Percentiles rank a stretch among this genome's conserved stretches.
These are phyloP conservation scores for Backusella australiensis DNA, from an alignment of 192 early-diverging fungal genomes.

Conservation along the genomic window DNA sequence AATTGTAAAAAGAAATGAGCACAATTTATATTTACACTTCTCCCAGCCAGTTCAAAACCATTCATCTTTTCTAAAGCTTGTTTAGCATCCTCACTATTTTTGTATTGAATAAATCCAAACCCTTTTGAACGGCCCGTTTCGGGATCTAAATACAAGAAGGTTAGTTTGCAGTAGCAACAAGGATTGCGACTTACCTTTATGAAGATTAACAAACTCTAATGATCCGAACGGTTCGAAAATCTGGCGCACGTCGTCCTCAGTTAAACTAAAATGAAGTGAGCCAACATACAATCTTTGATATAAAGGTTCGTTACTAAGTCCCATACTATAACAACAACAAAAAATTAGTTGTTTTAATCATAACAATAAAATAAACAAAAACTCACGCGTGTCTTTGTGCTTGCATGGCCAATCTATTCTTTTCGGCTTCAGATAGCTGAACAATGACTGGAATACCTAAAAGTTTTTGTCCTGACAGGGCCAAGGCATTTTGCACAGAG, in stretches of 20 bases:
- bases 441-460: conserved; percentile 94
- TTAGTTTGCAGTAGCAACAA: not conserved
- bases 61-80: conserved; percentile 81
- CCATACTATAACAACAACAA: conserved; percentile 6
- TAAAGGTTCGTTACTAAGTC: conserved; percentile 38
- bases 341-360: no score
- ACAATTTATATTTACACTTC: conserved; percentile 43
- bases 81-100: conserved; percentile 68
- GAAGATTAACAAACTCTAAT: conserved; percentile 81
- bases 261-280: conserved; percentile 61
- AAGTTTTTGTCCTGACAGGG: conserved; percentile 80
- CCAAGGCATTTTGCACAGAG: conserved; percentile 82
- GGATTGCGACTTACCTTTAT: conserved; percentile 42
- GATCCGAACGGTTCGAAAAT: conserved; percentile 85
- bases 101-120: conserved; percentile 71
- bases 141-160: conserved; percentile 28
- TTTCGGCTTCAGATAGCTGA: conserved; percentile 89
- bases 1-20: not conserved
- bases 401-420: conserved; percentile 75
- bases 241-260: conserved; percentile 69
- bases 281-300: conserved; percentile 64
- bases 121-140: conserved; percentile 73
- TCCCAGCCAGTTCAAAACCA: conserved; percentile 77
- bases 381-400: conserved; percentile 53
- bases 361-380: not conserved